These are phyloP conservation scores for Suillus ampliporus DNA, from an alignment of 768 basidiomycete species.

Conservation along the genomic window DNA sequence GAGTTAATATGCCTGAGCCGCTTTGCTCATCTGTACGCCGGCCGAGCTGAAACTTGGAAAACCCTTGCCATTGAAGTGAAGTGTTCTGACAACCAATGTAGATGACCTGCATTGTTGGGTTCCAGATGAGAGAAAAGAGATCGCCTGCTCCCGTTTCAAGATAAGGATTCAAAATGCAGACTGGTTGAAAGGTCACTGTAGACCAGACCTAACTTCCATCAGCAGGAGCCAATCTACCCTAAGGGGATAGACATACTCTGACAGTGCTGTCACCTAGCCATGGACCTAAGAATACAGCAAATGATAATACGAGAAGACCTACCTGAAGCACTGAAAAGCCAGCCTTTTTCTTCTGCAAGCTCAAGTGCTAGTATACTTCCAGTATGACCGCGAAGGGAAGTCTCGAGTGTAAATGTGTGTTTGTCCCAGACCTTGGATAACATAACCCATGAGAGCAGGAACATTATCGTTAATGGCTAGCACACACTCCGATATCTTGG, in stretches of 20 bases:
- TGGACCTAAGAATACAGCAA: slow-evolving; percentile 9
- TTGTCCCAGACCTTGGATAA: slow-evolving; percentile 82
- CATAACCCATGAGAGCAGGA: slow-evolving; percentile 2
- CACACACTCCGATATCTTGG: slow-evolving; percentile 64
- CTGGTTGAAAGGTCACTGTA: slow-evolving; percentile 62
- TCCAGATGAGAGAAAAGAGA: slow-evolving; percentile 86
- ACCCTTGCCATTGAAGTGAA: slow-evolving; percentile 88
- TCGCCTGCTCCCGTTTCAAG: slow-evolving; percentile 85
- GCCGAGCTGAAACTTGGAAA: slow-evolving; percentile 36
- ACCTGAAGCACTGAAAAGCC: slow-evolving; percentile 94
- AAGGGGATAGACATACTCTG: slow-evolving; percentile 54
- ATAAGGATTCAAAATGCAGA: slow-evolving; percentile 81
- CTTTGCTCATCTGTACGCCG: slow-evolving; percentile 14
- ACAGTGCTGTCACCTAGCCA: slow-evolving; percentile 84
- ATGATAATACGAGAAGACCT: slow-evolving; percentile 22
- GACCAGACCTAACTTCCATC: slow-evolving; percentile 73
- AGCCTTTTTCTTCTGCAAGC: slow-evolving; percentile 73
- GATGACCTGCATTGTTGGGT: slow-evolving; percentile 65
- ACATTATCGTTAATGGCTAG: slow-evolving; percentile 38
- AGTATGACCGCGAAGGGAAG: slow-evolving; percentile 78
- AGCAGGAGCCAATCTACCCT: slow-evolving; percentile 11
- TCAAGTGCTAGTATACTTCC: slow-evolving; percentile 85
- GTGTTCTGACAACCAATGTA: slow-evolving; percentile 94
- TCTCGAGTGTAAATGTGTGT: slow-evolving; percentile 66
- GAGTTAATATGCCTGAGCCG: slow-evolving; percentile 41